Evolutionary conservation across 805 yeast species (phyloP), one percentile per base, ranked within the genome.

Genomic region (Schizosaccharomyces osmophilus): DNA sequence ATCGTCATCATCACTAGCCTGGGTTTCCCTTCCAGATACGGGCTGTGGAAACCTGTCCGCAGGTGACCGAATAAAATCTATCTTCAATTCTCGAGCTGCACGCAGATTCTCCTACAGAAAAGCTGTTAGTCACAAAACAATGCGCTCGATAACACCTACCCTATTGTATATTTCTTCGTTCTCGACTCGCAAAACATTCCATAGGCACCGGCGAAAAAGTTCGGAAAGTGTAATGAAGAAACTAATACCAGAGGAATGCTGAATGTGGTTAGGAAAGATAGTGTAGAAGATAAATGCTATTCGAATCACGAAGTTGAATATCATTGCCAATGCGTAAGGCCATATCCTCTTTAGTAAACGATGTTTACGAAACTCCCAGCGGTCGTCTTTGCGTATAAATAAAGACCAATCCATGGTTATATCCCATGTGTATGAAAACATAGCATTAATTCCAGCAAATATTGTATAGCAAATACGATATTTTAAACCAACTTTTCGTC

Each of bases 361-460:
- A 67, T 85, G 83, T 68, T 86, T 82, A 66, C 97, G 77, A 61
- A 89, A 73, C 32, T 83, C 72, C 62, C 71, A 71, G 69, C 84
- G 77, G 63, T 76, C 75, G 2, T 84, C 77, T 15, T 75, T 78
- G 36, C 80, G 74, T 70, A 87, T 95, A 62, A 85, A 76, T 67
- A 93, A 73, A 1, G 97, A 88, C 90, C 95, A 93, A 74, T 93
- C 98, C 95, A 93, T 87, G 54, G 89, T 74, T 5, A 93, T 73
- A 72, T 93, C 98, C 98, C 98, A 93, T 3, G 82, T 65, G 0
- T 84, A 71, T 42, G 89, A 78, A 68, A 79, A 79, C 0, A 82
- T 60, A 0, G 96, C 81, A 70, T 93, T 89, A 48, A 87, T 66
- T 0, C 79, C 69, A 0, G 95, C 96, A 73, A 88, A 79, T 0